Conservation (phyloP, 75 land plant genomes). For the Pinus taeda region DNA sequence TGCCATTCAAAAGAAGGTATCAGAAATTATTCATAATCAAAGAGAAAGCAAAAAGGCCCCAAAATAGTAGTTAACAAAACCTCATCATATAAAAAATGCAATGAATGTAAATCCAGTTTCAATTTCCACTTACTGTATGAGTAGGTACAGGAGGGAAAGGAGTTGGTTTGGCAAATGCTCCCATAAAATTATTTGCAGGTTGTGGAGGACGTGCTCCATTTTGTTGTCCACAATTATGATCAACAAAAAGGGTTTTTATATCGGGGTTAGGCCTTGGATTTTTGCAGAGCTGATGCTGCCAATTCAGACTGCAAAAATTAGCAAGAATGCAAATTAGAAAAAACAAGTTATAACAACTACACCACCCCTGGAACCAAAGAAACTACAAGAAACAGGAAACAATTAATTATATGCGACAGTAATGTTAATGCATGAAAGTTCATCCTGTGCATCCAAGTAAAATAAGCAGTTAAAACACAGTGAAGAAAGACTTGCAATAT, state of each 20-base stretch:
- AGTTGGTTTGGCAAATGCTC: conserved; percentile 13
- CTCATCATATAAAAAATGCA: neutral
- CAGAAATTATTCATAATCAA: neutral
- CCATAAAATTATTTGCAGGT: conserved; percentile 28
- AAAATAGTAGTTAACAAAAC: neutral
- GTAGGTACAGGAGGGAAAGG: conserved; percentile 24
- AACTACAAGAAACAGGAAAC: neutral
- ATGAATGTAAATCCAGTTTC: neutral
- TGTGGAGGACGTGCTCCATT: conserved; percentile 39
- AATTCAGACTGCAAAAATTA: conserved; percentile 25
- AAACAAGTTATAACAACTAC: neutral
- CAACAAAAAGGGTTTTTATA: conserved; percentile 35
- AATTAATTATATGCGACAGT: neutral
- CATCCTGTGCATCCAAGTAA: neutral
- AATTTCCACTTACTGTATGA: conserved; percentile 17
- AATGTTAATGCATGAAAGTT: neutral
- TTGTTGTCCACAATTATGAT: conserved; percentile 37
- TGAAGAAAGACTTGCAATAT: neutral
- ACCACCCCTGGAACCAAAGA: neutral
- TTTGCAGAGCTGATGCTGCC: conserved; percentile 41
- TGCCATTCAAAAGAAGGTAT: conserved; percentile 13
- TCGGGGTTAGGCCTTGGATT: conserved; percentile 34
- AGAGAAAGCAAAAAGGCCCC: neutral
- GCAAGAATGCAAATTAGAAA: neutral
- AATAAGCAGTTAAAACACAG: neutral